These are phyloP conservation scores for Guadua angustifolia DNA, from an alignment of 176 grass and related monocot species.

Conservation along the genomic window DNA sequence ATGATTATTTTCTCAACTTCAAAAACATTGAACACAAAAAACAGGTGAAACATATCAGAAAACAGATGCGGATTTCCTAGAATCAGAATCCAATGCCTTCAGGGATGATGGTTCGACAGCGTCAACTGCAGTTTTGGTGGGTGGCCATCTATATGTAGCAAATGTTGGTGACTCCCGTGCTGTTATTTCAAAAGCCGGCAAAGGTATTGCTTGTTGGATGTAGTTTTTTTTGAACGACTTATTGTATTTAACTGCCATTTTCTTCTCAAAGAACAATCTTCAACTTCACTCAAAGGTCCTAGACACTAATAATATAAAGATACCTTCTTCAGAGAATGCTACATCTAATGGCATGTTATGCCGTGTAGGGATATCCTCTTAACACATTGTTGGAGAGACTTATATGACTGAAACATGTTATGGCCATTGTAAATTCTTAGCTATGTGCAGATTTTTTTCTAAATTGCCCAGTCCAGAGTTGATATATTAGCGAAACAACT, in stretches of 20 bases:
- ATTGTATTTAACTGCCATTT: background rate
- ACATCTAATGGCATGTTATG: background rate
- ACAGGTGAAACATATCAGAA: constrained; percentile 85
- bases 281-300: background rate
- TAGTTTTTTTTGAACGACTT: constrained; percentile 17
- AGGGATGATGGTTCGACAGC: constrained; percentile 96
- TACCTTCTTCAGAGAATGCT: background rate
- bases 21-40: constrained; percentile 34
- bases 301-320: background rate
- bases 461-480: background rate
- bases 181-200: constrained; percentile 85
- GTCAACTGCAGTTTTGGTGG: constrained; percentile 89
- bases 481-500: constrained; percentile 29
- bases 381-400: background rate
- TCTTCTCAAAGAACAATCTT: background rate
- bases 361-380: constrained; percentile 18
- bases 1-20: constrained; percentile 32
- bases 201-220: constrained; percentile 68
- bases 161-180: constrained; percentile 95
- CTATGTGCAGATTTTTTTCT: constrained; percentile 24
- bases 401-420: constrained; percentile 15
- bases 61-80: constrained; percentile 87
- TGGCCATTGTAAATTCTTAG: constrained; percentile 1
- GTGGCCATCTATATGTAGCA: constrained; percentile 86
- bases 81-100: constrained; percentile 68